Conservation (phyloP, 257 asterid species). For the Penstemon eatonii region DNA sequence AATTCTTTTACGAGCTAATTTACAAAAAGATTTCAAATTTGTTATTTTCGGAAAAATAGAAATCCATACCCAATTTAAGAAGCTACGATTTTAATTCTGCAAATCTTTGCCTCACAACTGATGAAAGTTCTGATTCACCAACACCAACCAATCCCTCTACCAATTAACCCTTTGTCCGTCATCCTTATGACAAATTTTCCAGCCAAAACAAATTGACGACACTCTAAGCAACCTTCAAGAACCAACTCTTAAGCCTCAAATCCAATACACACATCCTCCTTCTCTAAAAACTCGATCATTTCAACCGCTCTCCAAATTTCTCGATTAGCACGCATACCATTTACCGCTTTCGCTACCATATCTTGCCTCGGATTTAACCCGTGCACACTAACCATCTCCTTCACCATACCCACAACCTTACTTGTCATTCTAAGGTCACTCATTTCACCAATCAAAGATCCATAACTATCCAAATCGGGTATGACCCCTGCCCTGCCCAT, state of each 20-base stretch:
- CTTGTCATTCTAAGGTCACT: slow-evolving; percentile 48
- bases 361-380: slow-evolving; percentile 64
- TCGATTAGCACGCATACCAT: slow-evolving; percentile 52
- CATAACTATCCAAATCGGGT: slow-evolving; percentile 69
- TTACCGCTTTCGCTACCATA: slow-evolving; percentile 45
- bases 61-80: too few relatives aligned
- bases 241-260: slow-evolving; percentile 63
- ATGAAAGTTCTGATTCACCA: too few relatives aligned
- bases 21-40: too few relatives aligned
- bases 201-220: slow-evolving; percentile 31
- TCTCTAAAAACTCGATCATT: slow-evolving; percentile 57
- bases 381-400: slow-evolving; percentile 56
- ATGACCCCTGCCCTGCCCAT: slow-evolving; percentile 59
- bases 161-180: slow-evolving; percentile 53
- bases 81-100: too few relatives aligned
- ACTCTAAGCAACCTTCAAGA: slow-evolving; percentile 73
- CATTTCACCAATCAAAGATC: slow-evolving; percentile 49
- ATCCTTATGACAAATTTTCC: slow-evolving; percentile 41
- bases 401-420: slow-evolving; percentile 37
- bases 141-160: slow-evolving; percentile 52
- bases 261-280: slow-evolving; percentile 45
- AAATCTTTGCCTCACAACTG: too few relatives aligned
- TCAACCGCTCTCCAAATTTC: slow-evolving; percentile 60
- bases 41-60: too few relatives aligned
- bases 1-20: too few relatives aligned